Evolutionary conservation across 495 filamentous ascomycete species (phyloP), one percentile per base, ranked within the genome.

Genomic region (Xylaria curta): DNA sequence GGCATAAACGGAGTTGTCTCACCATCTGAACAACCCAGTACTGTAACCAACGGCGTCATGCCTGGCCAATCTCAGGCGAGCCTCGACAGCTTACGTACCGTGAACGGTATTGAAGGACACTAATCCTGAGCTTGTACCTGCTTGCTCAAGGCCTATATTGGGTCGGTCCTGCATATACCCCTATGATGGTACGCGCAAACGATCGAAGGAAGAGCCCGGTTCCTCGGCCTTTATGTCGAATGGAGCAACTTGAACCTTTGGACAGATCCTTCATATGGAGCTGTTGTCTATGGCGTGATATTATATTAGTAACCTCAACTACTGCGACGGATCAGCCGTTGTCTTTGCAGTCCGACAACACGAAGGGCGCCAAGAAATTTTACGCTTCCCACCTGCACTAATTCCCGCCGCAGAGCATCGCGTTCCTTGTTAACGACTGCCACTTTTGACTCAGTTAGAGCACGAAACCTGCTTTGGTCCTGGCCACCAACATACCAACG

Each of bases 91-190:
- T 60, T 40, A 17, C 47, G 59, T n/a, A 4, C 28, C 54, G 69
- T 61, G 19, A 78, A 78, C 47, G 76, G 77, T 53, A 47, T 74
- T 26, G 42, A 73, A 33, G 62, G 66, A 3, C 68, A 71, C 28
- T 75, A 72, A 66, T 26, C 33, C 26, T 26, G 53, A 62, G 51
- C 61, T 24, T 31, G n/a, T 53, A 21, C 62, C 28, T 66, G 26
- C 51, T 54, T 40, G 58, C 42, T 69, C 38, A 49, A 33, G 28
- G 58, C 61, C 17, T 15, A 42, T 40, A 17, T 33, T 28, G 36
- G 33, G 44, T 21, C 12, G 31, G 12, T 56, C 31, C 31, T 62
- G 2, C 33, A 64, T 26, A 42, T 56, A 59, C 31, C 31, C 40
- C 31, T 19, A 42, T 40, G 42, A 17, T 63, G 58, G 12, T 1